Evolutionary conservation across 23 red algal genomes (phyloP), one percentile per base, ranked within the genome.

Genomic region (Porphyridium purpureum): DNA sequence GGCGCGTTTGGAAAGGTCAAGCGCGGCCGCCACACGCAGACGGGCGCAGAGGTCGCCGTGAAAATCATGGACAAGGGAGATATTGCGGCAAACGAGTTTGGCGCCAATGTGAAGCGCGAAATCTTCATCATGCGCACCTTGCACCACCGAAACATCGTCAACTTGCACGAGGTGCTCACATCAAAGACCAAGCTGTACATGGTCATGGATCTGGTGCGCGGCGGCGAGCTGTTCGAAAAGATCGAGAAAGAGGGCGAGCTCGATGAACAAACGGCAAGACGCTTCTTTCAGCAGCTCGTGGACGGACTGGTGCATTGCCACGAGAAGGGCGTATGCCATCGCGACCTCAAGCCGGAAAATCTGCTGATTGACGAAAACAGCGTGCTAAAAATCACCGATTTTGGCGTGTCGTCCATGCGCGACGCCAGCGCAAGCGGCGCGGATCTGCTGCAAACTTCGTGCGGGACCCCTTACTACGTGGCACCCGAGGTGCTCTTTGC

Each of bases 41-140:
- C 35, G 30, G 57, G 35, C 8, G 38, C 31, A 31, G 57, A 44
- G 11, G 33, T 35, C 41, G 80, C 80, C 49, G 71, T 85, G 9
- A 85, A 85, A 31, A 93, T 93, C 40, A 52, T 93, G 28, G 72
- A 93, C 67, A 93, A 93, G 65, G 62, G 65, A 5, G 76, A 93
- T 24, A 81, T 93, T 31, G 69, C 75, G 29, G 75, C 74, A 19
- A 70, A 77, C 57, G 84, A 81, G 56, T 69, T 93, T 33, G 75
- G 68, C 30, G 75, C 73, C 24, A 93, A 93, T 31, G 80, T 85
- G 14, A 66, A 68, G 67, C 59, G 84, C 30, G 84, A 93, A 69
- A 93, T 93, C 46, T 69, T 58, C 9, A 93, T 93, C 35, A 75
- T 93, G 72, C 80, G 81, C 25, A 64, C 71, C 19, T 70, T 93